Base-by-base conservation (phyloP, 257 asterid genomes). In the Asclepias syriaca region DNA sequence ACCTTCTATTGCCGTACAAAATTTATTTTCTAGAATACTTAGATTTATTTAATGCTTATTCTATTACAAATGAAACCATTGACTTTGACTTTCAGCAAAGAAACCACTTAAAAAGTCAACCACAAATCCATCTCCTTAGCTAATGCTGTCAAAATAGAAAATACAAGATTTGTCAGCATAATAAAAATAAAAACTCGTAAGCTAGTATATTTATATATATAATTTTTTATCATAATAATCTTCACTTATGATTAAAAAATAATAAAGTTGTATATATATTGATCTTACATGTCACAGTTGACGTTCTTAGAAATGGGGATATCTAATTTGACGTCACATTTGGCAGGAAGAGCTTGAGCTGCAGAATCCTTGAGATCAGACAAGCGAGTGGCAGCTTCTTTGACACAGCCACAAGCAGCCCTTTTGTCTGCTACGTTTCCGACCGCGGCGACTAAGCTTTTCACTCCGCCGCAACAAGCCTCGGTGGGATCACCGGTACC, bases 261-360 rank as follows among this genome's bases (percentile, higher is more conserved):
- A 24, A 24, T n/a, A n/a, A n/a, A n/a, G n/a, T n/a, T n/a, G n/a
- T 34, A 34, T 34, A 34, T 34, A 34, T 34, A 34, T 34, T 34
- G 37, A 34, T 34, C 82, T 76, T 53, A 82, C 87, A 8, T 69
- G 55, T 50, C 70, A 51, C 87, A 87, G 65, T 87, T 76, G 61
- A 85, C 80, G 7, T 18, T 74, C 64, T 77, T 81, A 12, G 88
- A 83, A 76, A 87, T 53, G 0, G 87, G 85, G 15, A 84, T 78
- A 43, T 81, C 87, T 60, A 85, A 5, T 1, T 55, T 5, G 13
- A 85, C 87, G 0, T 60, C 70, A 10, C 93, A 87, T 56, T 80
- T 80, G 21, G 14, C 18, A 2, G 81, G 83, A 19, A 83, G 74
- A 71, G 73, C 75, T 75, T 76, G 83, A 1, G 88, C 87, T 1